Base-by-base conservation (phyloP, 2,329 filamentous ascomycete species). In the Paecilomyces sp. region DNA sequence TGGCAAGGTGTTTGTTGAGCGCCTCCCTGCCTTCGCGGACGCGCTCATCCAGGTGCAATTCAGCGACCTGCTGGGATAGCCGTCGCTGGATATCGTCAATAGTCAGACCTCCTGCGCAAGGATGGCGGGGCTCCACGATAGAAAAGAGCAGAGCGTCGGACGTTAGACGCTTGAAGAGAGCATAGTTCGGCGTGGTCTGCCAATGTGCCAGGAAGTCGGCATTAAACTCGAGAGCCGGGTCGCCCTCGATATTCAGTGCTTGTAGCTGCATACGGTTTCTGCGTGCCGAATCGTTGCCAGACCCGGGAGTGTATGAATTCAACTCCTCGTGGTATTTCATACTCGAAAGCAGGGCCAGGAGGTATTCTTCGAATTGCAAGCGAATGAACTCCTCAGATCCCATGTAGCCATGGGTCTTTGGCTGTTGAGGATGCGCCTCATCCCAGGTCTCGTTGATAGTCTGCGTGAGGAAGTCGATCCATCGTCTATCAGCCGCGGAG, bases 331-430 rank as follows among this genome's bases (percentile, higher is more conserved):
- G 92, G 72, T 96, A 97, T 72, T 97, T 97, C 66, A 92, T 89
- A 0, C 90, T 87, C 0, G 92, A 90, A 52, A 97, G 85, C 63
- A 99, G 83, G 0, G 92, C 91, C 25, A 97, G 83, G 5, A 99
- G 83, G 71, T 99, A 99, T 69, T 97, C 92, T 75, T 99, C 94
- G 63, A 99, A 99, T 69, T 97, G 93, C 50, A 97, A 85, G 31
- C 94, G 86, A 67, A 99, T 99, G 70, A 97, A 97, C 72, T 97
- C 94, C 76, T 99, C 94, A 63, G 92, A 97, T 31, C 94, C 94
- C 41, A 91, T 87, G 70, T 97, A 99, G 31, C 92, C 92, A 80
- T 97, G 88, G 1, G 91, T 96, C 69, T 92, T 97, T n/a, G 94
- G 94, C 55, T 90, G 84, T 63, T 86, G 85, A 0, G 94, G 94